Evolutionary conservation across 1,284 basidiomycete species (phyloP).

Genomic region (Clitocybe nebularis): DNA sequence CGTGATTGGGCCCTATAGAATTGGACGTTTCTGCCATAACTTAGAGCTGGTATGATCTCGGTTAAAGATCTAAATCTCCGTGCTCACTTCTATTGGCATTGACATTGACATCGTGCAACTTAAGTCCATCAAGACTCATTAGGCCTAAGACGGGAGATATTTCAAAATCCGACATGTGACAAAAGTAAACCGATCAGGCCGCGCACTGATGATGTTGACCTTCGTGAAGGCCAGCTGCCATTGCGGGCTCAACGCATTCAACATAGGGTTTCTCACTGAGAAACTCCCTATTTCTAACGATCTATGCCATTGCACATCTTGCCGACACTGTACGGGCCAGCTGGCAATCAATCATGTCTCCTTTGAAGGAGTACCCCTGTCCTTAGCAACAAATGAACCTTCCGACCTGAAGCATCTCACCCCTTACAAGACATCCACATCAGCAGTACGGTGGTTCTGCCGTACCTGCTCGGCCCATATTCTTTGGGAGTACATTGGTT

Average conservation of each 20-base stretch:
- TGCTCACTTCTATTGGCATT: no score
- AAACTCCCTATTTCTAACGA: slow-evolving; percentile 18
- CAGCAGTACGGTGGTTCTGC: slow-evolving; percentile 21
- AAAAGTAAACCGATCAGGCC: no score
- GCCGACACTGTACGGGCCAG: slow-evolving; percentile 22
- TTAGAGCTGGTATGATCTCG: no score
- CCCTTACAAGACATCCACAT: slow-evolving; percentile 14
- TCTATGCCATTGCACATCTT: slow-evolving; percentile 23
- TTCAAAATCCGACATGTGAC: no score
- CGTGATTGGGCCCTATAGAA: no score
- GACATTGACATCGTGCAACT: no score
- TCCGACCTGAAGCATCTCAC: slow-evolving; percentile 18
- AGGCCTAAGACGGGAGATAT: no score
- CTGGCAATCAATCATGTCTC: slow-evolving; percentile 13
- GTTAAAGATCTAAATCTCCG: no score
- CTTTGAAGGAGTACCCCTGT: slow-evolving; percentile 16
- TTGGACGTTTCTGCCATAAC: no score
- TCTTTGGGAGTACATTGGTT: slow-evolving; percentile 9
- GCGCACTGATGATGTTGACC: slow-evolving; percentile 12
- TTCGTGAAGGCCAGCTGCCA: slow-evolving; percentile 24
- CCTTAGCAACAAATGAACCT: slow-evolving; percentile 12
- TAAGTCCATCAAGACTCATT: no score
- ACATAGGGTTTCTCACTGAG: slow-evolving; percentile 19
- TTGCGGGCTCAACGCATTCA: slow-evolving; percentile 24
- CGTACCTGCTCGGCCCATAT: slow-evolving; percentile 21